Evolutionary conservation across 2,329 filamentous ascomycete genomes (phyloP), one percentile per base, ranked within the genome.

Genomic region (Botrytis tulipae): DNA sequence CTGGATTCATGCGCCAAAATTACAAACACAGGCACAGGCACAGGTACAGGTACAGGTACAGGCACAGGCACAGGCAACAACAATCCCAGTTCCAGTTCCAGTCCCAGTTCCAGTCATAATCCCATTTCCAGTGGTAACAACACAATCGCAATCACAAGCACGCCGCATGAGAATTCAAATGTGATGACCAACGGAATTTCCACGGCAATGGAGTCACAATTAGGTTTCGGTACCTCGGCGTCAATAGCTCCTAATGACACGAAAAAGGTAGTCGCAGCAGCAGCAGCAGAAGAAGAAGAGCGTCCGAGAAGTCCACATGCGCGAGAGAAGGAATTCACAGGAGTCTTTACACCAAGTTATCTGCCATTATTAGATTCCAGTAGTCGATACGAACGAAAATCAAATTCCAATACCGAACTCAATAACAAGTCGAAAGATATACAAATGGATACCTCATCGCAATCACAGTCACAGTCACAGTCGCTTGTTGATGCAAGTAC

Each of bases 281-380:
- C 18, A n/a, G 46, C 20, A 68, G 42, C 35, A 35, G 44, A 63
- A 16, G 80, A 81, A 60, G 81, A 83, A 16, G 80, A 82, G 29
- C 74, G 79, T 76, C 82, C 82, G 68, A 79, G 83, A 76, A 85
- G 83, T 78, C 84, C 85, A 69, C 86, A 86, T 82, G 86, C 87
- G 74, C 86, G 87, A 74, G 88, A 91, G 76, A 82, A 83, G 78
- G 88, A 90, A 77, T 87, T 91, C 76, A 86, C 86, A 76, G 89
- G 89, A 75, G 82, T 91, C 74, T 91, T 91, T 79, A 90, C 87
- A 51, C 89, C 89, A 42, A 86, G 83, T 75, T 91, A 88, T 78
- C 84, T 92, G 72, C 89, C 89, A 62, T 83, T 91, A 72, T 85
- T 91, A 72, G 89, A 90, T 76, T 84, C 76, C 40, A 76, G 76